Base-by-base conservation (phyloP, 169 alveolate genomes). In the Plasmodium relictum region DNA sequence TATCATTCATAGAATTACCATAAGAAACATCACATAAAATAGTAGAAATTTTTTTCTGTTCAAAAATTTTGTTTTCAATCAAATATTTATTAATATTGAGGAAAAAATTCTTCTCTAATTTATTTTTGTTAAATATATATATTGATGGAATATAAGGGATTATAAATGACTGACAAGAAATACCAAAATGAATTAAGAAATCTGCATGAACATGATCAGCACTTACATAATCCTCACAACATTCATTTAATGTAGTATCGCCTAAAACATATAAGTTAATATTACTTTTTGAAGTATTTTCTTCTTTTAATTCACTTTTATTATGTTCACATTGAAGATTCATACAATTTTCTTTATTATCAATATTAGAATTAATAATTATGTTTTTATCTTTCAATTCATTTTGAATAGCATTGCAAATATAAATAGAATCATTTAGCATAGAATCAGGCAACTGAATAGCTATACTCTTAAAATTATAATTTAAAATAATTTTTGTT, bases 121-220 rank as follows among this genome's bases (percentile, higher is more conserved):
- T 83, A 42, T 37, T 31, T 59, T 83, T 59, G 54, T 59, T 83
- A 83, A 83, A 83, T 56, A 83, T 44, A 31, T 83, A 52, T 6
- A 83, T 31, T 8, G 91, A 68, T 3, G 91, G 91, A 45, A 68
- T 68, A 62, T 56, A 83, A 2, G 91, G 72, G 1, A 31, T 54
- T 52, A 44, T 68, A 37, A 83, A 68, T 4, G 91, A 68, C n/a
- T 83, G 83, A 20, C 91, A 83, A 18, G 91, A 59, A 12, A 44
- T 41, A 20, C 91, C 91, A 56, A 66, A 83, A n/a, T 83, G 91
- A 44, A 83, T 41, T 22, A 83, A 61, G 52, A 83, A 45, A 68
- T 83, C 91, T 54, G 91, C 74, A 18, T 83, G 65, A 69, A 83
- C 91, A 68, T 83, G 91, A 14, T 66, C 91, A 22, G 91, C 72